Conservation (phyloP, 257 asterid genomes). For the Ballota nigra region DNA sequence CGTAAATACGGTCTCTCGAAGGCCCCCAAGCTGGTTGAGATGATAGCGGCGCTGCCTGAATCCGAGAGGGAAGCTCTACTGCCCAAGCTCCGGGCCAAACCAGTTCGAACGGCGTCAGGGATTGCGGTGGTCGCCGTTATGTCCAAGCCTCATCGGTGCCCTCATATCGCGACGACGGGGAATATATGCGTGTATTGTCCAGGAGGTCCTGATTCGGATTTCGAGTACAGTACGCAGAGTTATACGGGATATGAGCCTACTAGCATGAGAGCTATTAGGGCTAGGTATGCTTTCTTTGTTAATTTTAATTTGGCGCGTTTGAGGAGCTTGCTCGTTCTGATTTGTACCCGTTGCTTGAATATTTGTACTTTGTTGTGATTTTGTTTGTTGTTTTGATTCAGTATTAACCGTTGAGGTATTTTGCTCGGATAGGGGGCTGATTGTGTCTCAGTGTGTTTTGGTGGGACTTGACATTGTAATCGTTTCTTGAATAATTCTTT, state of each 20-base stretch:
- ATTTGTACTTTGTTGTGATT: not conserved
- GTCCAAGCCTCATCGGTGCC: slow-evolving; percentile 99
- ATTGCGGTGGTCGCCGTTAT: slow-evolving; percentile 99
- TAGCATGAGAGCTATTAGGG: slow-evolving; percentile 98
- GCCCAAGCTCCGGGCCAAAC: slow-evolving; percentile 94
- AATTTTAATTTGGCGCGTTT: not conserved
- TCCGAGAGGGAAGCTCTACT: slow-evolving; percentile 79
- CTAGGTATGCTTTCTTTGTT: slow-evolving; percentile 49
- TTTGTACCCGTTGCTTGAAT: slow-evolving; percentile 10
- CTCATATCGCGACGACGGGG: slow-evolving; percentile 97
- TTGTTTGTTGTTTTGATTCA: not conserved
- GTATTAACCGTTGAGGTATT: not conserved
- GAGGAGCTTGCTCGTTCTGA: not conserved
- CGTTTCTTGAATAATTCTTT: not conserved
- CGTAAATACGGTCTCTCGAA: slow-evolving; percentile 88
- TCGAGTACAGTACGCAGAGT: slow-evolving; percentile 97
- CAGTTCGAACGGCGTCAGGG: slow-evolving; percentile 97
- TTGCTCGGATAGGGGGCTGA: not conserved
- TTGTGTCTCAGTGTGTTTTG: not conserved
- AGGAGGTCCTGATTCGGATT: slow-evolving; percentile 98
- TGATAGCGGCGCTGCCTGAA: slow-evolving; percentile 97
- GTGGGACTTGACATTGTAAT: not conserved
- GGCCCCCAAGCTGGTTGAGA: slow-evolving; percentile 96
- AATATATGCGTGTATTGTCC: slow-evolving; percentile 98
- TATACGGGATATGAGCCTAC: slow-evolving; percentile 99